Percentiles rank a stretch among this genome's conserved stretches.
phyloP scores from a whole-genome alignment of 1,139 yeast species.

The Lodderomyces metapsilosis region DNA sequence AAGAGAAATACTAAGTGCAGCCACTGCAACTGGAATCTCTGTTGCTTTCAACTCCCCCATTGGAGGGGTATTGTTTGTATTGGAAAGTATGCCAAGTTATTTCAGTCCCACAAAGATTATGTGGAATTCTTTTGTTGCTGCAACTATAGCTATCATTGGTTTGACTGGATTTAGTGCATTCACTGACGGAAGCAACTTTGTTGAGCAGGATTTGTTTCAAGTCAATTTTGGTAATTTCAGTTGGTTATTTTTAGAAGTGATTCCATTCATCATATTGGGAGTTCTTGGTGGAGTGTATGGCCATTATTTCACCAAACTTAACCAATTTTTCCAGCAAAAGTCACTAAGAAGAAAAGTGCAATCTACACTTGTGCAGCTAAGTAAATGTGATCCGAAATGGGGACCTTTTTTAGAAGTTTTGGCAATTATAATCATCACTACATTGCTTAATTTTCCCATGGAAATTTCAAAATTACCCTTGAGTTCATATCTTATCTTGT shows the following conservation, averaged over 20 bases:
- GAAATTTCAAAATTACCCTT: slow-evolving; percentile 56
- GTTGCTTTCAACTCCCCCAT: slow-evolving; percentile 94
- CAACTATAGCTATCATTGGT: slow-evolving; percentile 70
- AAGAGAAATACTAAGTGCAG: slow-evolving; percentile 73
- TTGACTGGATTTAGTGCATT: slow-evolving; percentile 58
- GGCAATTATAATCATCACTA: slow-evolving; percentile 47
- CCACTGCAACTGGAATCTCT: slow-evolving; percentile 90
- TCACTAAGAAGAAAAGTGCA: slow-evolving; percentile 21
- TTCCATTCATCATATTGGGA: slow-evolving; percentile 70
- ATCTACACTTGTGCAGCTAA: slow-evolving; percentile 17
- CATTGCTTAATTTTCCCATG: slow-evolving; percentile 55
- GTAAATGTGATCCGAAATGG: slow-evolving; percentile 15
- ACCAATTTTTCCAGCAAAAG: slow-evolving; percentile 28
- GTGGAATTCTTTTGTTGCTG: slow-evolving; percentile 82
- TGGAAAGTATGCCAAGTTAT: slow-evolving; percentile 69
- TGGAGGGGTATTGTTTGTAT: slow-evolving; percentile 86
- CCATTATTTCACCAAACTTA: slow-evolving; percentile 47
- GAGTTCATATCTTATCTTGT: slow-evolving; percentile 51
- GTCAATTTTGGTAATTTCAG: slow-evolving; percentile 67
- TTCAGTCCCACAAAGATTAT: slow-evolving; percentile 61
- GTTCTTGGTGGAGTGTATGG: slow-evolving; percentile 70
- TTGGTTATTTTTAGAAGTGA: slow-evolving; percentile 68
- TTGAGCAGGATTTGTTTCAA: slow-evolving; percentile 57
- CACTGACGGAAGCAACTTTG: slow-evolving; percentile 51
- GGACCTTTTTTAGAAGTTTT: slow-evolving; percentile 48